These are phyloP conservation scores for Triticum aestivum DNA, from an alignment of 176 grass and related monocot species.

Conservation along the genomic window IWGSC_CS_RefSeq_v2.1 NC_057811.1:70524407-70524906, in stretches of 20 bases:
- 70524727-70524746: no score
- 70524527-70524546: neutral
- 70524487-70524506: neutral
- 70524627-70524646: no score
- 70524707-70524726: no score
- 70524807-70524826: neutral
- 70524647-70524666: no score
- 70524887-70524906: neutral
- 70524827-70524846: neutral
- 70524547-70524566: neutral
- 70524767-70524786: no score
- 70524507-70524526: neutral
- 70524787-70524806: neutral
- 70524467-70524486: neutral
- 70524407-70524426: constrained; percentile 30
- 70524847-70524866: neutral
- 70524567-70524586: neutral
- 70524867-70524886: neutral
- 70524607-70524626: no score
- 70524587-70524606: no score
- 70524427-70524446: neutral
- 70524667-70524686: no score
- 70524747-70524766: neutral
- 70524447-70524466: neutral
- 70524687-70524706: no score